A percentile compares a stretch with the other conserved stretches of the same genome.
Conservation (phyloP, 225 moss, liverwort and hornwort genomes). For the Sphagnum tenellum region DNA sequence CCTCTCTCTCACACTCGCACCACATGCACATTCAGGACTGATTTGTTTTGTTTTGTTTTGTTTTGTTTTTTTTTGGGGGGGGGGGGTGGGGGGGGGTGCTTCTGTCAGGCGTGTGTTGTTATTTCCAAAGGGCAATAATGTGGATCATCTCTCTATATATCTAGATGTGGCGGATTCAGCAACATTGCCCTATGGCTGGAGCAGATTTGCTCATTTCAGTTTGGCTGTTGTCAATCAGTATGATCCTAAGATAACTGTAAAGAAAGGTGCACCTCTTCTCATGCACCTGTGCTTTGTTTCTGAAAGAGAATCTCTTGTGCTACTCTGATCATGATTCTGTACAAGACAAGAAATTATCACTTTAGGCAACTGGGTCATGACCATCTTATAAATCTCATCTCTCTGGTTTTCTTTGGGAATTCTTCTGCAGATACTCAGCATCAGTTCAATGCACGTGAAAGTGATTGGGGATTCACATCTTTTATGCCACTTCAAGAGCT, state of each 20-base stretch:
- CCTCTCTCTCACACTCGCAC: too few relatives aligned
- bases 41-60: too few relatives aligned
- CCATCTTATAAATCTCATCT: not conserved
- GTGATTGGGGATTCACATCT: conserved; percentile 98
- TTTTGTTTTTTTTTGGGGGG: too few relatives aligned
- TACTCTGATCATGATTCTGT: too few relatives aligned
- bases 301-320: too few relatives aligned
- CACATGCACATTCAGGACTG: too few relatives aligned
- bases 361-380: too few relatives aligned
- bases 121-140: conserved; percentile 99
- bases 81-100: too few relatives aligned
- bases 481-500: conserved; percentile 95
- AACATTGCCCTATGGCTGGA: conserved; percentile 94
- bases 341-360: too few relatives aligned
- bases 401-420: conserved; percentile 39
- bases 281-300: too few relatives aligned
- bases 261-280: conserved; percentile 61
- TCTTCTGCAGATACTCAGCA: conserved; percentile 94
- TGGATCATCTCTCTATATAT: conserved; percentile 98
- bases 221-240: conserved; percentile 95
- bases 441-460: conserved; percentile 96
- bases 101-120: conserved; percentile 76
- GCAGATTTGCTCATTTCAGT: conserved; percentile 99
- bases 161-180: conserved; percentile 99
- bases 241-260: conserved; percentile 86